These are phyloP conservation scores for Kwoniella bestiolae DNA, from an alignment of 768 basidiomycete species.

Conservation along the genomic window DNA sequence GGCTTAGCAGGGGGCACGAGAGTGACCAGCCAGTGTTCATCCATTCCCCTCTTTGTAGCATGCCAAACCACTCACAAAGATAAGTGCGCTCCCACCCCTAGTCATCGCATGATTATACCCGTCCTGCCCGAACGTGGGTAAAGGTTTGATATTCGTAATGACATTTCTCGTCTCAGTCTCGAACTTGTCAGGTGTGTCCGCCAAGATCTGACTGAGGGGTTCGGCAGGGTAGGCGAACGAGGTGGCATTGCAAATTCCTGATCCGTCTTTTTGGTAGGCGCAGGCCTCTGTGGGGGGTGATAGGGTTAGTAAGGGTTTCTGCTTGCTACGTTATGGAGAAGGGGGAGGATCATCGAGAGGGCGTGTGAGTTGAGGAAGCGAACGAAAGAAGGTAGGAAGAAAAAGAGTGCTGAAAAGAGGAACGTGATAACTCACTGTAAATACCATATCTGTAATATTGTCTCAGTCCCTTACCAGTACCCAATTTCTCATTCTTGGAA, in stretches of 20 bases:
- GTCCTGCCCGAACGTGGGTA: slow-evolving; percentile 38
- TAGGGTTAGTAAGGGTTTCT: too few relatives aligned
- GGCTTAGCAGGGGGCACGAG: too few relatives aligned
- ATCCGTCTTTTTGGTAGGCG: slow-evolving; percentile 49
- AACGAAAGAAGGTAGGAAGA: too few relatives aligned
- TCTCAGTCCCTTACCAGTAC: slow-evolving; percentile 43
- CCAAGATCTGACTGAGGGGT: slow-evolving; percentile 41
- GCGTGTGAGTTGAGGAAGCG: too few relatives aligned
- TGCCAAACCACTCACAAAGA: slow-evolving; percentile 43
- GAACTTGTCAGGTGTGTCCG: slow-evolving; percentile 48
- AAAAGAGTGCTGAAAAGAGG: too few relatives aligned
- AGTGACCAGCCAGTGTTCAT: too few relatives aligned
- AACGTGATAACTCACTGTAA: slow-evolving; percentile 41
- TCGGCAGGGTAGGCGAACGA: slow-evolving; percentile 49
- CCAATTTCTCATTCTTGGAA: slow-evolving; percentile 44
- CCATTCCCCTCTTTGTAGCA: neutral
- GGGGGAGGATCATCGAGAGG: too few relatives aligned
- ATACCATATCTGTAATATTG: slow-evolving; percentile 54
- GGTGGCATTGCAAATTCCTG: slow-evolving; percentile 51
- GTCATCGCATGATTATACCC: slow-evolving; percentile 42
- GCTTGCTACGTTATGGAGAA: too few relatives aligned
- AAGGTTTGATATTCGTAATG: slow-evolving; percentile 21
- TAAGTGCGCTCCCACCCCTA: slow-evolving; percentile 43
- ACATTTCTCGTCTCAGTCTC: slow-evolving; percentile 33
- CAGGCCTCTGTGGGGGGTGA: slow-evolving; percentile 39